These are phyloP conservation scores for Ophiostoma angusticollis DNA, from an alignment of 2,329 filamentous ascomycete genomes.

Conservation along the genomic window DNA sequence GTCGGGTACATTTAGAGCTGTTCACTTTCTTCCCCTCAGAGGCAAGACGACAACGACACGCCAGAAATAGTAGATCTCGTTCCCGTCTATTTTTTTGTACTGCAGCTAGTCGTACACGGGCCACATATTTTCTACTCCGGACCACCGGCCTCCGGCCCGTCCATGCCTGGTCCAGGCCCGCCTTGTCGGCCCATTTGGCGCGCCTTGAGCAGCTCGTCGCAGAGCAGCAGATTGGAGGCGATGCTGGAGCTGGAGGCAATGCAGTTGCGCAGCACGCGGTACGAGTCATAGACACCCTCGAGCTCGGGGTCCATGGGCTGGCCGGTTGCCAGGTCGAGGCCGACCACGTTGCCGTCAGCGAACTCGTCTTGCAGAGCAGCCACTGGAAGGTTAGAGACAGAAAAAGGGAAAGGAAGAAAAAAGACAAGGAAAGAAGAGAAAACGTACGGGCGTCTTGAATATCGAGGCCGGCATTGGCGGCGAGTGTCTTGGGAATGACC, in stretches of 20 bases:
- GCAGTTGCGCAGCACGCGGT: constrained; percentile 85
- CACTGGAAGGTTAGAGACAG: constrained; percentile 38
- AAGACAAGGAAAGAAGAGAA: neutral
- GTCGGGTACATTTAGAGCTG: too few species aligned
- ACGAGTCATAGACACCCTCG: constrained; percentile 90
- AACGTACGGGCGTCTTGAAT: constrained; percentile 84
- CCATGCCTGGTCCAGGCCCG: constrained; percentile 52
- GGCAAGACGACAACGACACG: too few species aligned
- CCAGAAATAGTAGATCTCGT: too few species aligned
- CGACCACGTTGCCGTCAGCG: constrained; percentile 70
- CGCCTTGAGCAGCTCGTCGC: constrained; percentile 94
- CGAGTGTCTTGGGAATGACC: constrained; percentile 93
- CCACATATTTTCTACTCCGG: constrained; percentile 28
- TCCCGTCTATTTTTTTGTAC: constrained; percentile 14
- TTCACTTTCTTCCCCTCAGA: too few species aligned
- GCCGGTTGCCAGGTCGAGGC: constrained; percentile 74
- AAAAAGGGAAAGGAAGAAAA: neutral
- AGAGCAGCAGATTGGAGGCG: constrained; percentile 85
- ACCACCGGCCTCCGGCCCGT: constrained; percentile 42
- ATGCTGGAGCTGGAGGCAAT: constrained; percentile 91
- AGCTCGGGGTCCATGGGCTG: constrained; percentile 91
- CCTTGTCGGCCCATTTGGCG: constrained; percentile 73
- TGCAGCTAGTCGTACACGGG: constrained; percentile 5
- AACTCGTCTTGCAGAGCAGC: constrained; percentile 78
- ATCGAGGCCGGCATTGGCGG: constrained; percentile 90